phyloP scores from a whole-genome alignment of 306 rosid species.

The Gillenia trifoliata region DNA sequence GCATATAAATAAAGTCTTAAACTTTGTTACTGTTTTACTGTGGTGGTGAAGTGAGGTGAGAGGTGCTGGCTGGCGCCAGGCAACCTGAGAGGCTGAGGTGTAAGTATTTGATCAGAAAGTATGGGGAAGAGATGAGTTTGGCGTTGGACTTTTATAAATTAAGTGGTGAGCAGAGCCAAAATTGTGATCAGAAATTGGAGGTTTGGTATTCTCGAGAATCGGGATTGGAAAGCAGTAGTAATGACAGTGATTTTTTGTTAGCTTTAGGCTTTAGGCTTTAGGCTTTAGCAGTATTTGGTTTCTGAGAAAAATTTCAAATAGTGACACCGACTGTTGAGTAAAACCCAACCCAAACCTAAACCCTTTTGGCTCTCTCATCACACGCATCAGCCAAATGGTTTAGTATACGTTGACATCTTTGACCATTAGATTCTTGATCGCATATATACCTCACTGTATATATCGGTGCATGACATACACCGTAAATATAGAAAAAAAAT shows the following conservation, averaged over 20 bases:
- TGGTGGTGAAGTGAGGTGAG: not conserved
- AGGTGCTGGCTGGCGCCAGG: not conserved
- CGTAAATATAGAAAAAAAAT: too few species aligned
- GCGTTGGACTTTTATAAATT: not conserved
- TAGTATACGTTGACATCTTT: too few species aligned
- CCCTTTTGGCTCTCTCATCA: not conserved
- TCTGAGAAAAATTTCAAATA: not conserved
- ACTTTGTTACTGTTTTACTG: constrained; percentile 9
- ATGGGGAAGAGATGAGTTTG: not conserved
- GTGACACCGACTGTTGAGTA: not conserved
- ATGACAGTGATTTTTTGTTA: not conserved
- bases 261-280: not conserved
- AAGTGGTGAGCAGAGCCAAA: not conserved
- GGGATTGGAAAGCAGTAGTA: not conserved
- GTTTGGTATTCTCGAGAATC: not conserved
- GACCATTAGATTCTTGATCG: not conserved
- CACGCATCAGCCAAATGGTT: not conserved
- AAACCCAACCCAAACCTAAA: not conserved
- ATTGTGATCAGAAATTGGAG: not conserved
- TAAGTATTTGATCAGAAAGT: not conserved
- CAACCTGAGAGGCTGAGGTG: not conserved
- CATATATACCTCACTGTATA: too few species aligned
- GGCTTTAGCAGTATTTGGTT: not conserved
- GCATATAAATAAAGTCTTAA: not conserved
- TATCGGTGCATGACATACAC: too few species aligned